Evolutionary conservation across 495 filamentous ascomycete genomes (phyloP).

Genomic region (Penicillium tannophilum): DNA sequence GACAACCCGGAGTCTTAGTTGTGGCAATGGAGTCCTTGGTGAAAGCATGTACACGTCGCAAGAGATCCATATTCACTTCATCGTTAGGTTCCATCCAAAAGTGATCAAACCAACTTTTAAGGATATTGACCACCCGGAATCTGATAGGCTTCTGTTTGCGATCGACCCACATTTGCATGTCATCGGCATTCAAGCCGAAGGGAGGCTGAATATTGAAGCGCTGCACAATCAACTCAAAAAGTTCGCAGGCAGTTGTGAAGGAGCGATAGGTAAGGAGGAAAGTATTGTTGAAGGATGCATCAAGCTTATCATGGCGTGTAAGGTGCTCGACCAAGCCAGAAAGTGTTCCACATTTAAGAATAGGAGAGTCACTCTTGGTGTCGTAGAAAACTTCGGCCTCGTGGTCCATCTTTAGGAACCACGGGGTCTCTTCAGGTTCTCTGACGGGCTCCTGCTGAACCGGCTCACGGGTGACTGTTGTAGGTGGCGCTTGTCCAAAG

Average conservation of each 20-base stretch:
- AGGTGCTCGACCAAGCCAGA: constrained; percentile 92
- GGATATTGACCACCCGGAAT: constrained; percentile 93
- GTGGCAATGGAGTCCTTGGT: constrained; percentile 89
- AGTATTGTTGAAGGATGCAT: constrained; percentile 95
- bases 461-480: constrained; percentile 48
- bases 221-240: constrained; percentile 90
- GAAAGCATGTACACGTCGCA: constrained; percentile 86
- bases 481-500: constrained; percentile 80
- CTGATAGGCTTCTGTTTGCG: constrained; percentile 94
- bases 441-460: constrained; percentile 48
- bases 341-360: constrained; percentile 85
- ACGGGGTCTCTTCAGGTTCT: constrained; percentile 73
- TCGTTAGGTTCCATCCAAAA: constrained; percentile 97
- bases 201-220: constrained; percentile 93
- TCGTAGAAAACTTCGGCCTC: constrained; percentile 92
- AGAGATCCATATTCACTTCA: constrained; percentile 78
- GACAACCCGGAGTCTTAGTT: constrained; percentile 86
- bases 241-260: constrained; percentile 84
- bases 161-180: constrained; percentile 87
- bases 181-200: constrained; percentile 70
- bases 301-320: constrained; percentile 92
- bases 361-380: constrained; percentile 67
- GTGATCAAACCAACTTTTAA: constrained; percentile 97
- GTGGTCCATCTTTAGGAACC: constrained; percentile 83
- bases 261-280: constrained; percentile 97